Base-by-base conservation (phyloP, 2,329 filamentous ascomycete species). In the Aspergillus costaricaensis region DNA sequence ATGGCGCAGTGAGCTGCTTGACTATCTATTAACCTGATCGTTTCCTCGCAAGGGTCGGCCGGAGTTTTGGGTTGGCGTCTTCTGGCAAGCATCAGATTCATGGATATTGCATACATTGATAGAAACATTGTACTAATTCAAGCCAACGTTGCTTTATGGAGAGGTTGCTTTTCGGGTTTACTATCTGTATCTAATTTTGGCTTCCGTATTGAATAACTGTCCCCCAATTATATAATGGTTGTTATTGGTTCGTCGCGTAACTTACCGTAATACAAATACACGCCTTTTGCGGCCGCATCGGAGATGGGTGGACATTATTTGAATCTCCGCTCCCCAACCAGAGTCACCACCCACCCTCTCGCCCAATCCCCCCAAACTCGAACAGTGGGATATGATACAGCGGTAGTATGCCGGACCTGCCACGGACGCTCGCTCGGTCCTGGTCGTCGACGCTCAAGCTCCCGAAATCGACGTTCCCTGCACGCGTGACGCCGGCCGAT, bases 1-100 rank as follows among this genome's bases (percentile, higher is more conserved):
- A 96, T 72, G 92, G 91, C 4, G 89, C 87, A 62, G 91, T 99
- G 23, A 96, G 92, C 76, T 90, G 91, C 25, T 81, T 98, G 74
- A 98, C 94, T 9, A 88, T 96, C 23, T 96, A 93, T 80, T 96
- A 36, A 66, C 36, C 12, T 9, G 30, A 21, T 32, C 12, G 5
- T 19, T 43, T 43, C 19, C 21, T 41, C 38, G 36, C 9, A 25
- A 23, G 12, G 23, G 23, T 30, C 23, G n/a, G 19, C n/a, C 25
- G 41, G 53, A 47, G 53, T 44, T 36, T 32, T 15, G 41, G 47
- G n/a, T 19, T 17, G 14, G 47, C 17, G 27, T 30, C 17, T 50
- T 50, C 21, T 19, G 19, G 47, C 47, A 30, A 50, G 47, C 47
- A 36, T 44, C 21, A 57, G 19, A 50, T 23, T 27, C 44, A 41